Evolutionary conservation across 192 early-diverging fungal genomes (phyloP).

Genomic region (Umbelopsis ramanniana): DNA sequence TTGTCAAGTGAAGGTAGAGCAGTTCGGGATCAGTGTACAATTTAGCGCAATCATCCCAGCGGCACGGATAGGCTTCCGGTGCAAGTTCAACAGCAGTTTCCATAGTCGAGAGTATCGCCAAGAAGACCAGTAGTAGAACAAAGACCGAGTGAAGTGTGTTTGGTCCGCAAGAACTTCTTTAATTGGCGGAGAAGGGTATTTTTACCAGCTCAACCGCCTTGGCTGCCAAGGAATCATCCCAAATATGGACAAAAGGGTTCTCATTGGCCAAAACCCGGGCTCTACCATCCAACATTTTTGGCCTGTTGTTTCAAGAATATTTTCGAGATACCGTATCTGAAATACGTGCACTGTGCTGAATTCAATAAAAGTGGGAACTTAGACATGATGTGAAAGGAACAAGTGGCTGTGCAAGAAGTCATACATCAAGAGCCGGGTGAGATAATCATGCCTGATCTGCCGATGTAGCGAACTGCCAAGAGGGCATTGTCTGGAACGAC

Average conservation of each 20-base stretch:
- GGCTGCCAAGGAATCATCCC: constrained; percentile 14
- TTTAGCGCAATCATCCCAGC: constrained; percentile 50
- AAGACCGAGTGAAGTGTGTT: not conserved
- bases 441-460: too few relatives aligned
- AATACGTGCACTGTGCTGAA: too few relatives aligned
- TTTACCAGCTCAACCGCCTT: not conserved
- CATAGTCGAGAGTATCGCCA: constrained; percentile 17
- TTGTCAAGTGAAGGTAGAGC: constrained; percentile 85
- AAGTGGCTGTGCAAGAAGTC: too few relatives aligned
- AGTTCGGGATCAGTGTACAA: constrained; percentile 78
- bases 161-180: not conserved
- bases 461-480: too few relatives aligned
- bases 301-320: too few relatives aligned
- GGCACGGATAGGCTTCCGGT: constrained; percentile 38
- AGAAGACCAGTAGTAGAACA: not conserved
- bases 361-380: too few relatives aligned
- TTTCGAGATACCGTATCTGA: too few relatives aligned
- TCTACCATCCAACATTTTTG: too few relatives aligned
- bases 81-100: constrained; percentile 18
- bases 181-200: constrained; percentile 13
- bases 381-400: too few relatives aligned
- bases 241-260: not conserved
- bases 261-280: constrained; percentile 5
- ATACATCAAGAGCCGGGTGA: too few relatives aligned
- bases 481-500: too few relatives aligned